Evolutionary conservation across 345 rosid species (phyloP).

Genomic region (Mercurialis annua): DNA sequence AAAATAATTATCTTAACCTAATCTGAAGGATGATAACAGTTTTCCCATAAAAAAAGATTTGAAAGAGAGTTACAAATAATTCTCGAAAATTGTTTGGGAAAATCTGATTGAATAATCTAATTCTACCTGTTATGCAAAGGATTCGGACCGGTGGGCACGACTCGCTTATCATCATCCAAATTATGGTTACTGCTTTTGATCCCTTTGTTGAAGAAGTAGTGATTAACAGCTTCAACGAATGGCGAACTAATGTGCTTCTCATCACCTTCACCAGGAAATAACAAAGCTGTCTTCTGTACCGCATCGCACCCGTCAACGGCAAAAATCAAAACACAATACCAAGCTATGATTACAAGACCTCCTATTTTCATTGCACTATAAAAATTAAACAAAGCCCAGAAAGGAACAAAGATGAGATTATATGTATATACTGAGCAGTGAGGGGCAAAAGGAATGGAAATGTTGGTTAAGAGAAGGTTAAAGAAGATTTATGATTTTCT

Average conservation of each 20-base stretch:
- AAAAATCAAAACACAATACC: slow-evolving; percentile 12
- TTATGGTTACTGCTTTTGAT: slow-evolving; percentile 5
- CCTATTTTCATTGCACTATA: slow-evolving; percentile 24
- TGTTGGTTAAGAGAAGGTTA: too few species aligned
- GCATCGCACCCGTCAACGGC: slow-evolving; percentile 13
- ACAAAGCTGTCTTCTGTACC: slow-evolving; percentile 15
- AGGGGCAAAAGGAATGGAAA: slow-evolving; percentile 30
- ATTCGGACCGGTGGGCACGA: slow-evolving; percentile 38
- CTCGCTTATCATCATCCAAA: slow-evolving; percentile 25
- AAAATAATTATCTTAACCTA: background rate
- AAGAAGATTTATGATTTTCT: slow-evolving; percentile 3
- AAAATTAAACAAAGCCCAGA: background rate
- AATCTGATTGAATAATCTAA: background rate
- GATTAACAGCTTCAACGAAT: slow-evolving; percentile 5
- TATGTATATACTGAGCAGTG: slow-evolving; percentile 5
- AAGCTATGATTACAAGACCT: slow-evolving; percentile 5
- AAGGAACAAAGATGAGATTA: background rate
- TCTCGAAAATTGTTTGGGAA: background rate
- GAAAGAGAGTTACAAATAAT: background rate
- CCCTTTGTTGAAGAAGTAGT: slow-evolving; percentile 7
- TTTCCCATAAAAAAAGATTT: too few species aligned
- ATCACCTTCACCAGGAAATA: background rate
- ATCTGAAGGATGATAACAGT: too few species aligned
- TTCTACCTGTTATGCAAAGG: slow-evolving; percentile 34
- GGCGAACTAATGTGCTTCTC: slow-evolving; percentile 8